Evolutionary conservation across 139 green algal species (phyloP).

Genomic region (Chlamydomonas sphaeroides): DNA sequence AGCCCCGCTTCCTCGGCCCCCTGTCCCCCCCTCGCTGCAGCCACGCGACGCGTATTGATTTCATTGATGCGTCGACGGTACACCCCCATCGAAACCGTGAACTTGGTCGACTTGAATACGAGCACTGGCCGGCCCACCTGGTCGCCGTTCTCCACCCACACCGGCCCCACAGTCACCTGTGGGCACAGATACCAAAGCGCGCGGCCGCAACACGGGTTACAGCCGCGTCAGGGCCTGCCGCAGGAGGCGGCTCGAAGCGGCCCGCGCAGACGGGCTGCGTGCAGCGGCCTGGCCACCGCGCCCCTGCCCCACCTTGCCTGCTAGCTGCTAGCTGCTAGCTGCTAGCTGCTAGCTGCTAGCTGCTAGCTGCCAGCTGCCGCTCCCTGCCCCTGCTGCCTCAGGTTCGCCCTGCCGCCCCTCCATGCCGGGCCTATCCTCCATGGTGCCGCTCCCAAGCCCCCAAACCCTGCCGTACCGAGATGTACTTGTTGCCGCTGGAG

Average conservation of each 20-base stretch:
- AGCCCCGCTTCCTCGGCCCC: no score
- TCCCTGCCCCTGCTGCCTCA: neutral
- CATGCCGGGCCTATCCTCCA: neutral
- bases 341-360: no score
- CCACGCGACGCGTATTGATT: neutral
- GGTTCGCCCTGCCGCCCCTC: neutral
- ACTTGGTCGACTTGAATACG: neutral
- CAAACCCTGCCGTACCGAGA: no score
- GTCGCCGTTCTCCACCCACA: constrained; percentile 46
- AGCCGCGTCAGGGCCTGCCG: neutral
- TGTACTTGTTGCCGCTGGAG: neutral
- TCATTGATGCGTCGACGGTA: no score
- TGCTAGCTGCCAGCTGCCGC: no score
- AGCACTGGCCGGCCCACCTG: constrained; percentile 5
- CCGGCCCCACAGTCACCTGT: constrained; percentile 33
- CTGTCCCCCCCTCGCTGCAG: no score
- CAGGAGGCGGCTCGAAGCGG: no score
- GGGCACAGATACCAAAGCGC: neutral
- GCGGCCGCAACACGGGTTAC: neutral
- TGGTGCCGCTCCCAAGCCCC: neutral
- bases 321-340: no score
- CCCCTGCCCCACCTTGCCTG: neutral
- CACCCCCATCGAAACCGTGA: no score
- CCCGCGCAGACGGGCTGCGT: no score
- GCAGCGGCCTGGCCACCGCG: no score